Conservation (phyloP, 106 monocot genomes). For the Cymbidium sinense region DNA sequence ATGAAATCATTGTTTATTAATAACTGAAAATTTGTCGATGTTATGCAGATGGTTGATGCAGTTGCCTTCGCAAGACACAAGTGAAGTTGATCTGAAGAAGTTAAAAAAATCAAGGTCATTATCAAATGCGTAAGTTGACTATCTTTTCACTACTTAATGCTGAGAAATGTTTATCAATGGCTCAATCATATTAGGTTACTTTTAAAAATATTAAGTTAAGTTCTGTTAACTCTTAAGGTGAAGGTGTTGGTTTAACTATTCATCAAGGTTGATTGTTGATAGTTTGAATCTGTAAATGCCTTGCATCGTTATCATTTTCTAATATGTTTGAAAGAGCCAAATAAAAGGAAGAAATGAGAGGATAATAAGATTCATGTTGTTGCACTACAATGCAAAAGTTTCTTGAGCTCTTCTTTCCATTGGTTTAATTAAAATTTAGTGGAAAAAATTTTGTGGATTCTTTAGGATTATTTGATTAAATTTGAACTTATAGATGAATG, state of each 20-base stretch:
- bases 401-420: neutral
- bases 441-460: neutral
- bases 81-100: neutral
- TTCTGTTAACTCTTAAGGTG: neutral
- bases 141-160: neutral
- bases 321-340: neutral
- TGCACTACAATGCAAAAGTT: neutral
- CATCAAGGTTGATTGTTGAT: neutral
- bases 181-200: neutral
- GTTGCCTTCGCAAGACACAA: neutral
- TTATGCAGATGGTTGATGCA: conserved; percentile 7
- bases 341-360: no score
- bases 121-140: conserved; percentile 1
- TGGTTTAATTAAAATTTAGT: no score
- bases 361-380: neutral
- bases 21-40: neutral
- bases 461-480: neutral
- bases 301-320: neutral
- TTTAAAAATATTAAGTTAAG: neutral
- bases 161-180: neutral
- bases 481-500: neutral
- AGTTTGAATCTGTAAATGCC: neutral
- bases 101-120: neutral
- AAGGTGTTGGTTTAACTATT: neutral
- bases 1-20: neutral